These are phyloP conservation scores for Fusarium verticillioides DNA, from an alignment of 2,329 filamentous ascomycete genomes.

Conservation along the genomic window DNA sequence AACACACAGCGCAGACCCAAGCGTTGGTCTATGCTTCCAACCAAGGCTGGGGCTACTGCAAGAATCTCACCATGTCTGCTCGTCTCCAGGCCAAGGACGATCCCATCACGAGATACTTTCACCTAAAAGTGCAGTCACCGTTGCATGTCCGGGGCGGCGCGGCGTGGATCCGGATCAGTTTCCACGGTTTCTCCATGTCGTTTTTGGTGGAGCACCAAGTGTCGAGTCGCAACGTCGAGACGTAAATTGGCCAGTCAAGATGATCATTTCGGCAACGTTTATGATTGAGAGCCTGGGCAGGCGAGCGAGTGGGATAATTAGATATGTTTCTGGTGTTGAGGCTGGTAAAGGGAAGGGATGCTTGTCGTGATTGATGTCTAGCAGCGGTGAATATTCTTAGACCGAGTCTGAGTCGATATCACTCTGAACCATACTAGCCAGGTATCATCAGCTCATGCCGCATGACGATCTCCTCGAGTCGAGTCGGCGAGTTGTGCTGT, in stretches of 20 bases:
- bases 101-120: constrained; percentile 45
- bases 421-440: constrained; percentile 7
- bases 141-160: constrained; percentile 19
- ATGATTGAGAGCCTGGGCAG: constrained; percentile 6
- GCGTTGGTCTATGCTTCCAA: background rate
- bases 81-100: constrained; percentile 5
- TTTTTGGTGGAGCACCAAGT: constrained; percentile 9
- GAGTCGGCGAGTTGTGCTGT: background rate
- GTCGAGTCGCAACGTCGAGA: background rate
- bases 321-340: background rate
- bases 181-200: constrained; percentile 6
- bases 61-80: constrained; percentile 24
- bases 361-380: constrained; percentile 1
- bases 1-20: background rate
- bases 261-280: constrained; percentile 8
- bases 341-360: constrained; percentile 13
- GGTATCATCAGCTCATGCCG: constrained; percentile 5
- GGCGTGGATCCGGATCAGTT: constrained; percentile 18
- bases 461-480: constrained; percentile 1
- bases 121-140: constrained; percentile 37
- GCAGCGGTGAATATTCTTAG: constrained; percentile 11
- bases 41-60: background rate
- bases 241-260: constrained; percentile 14
- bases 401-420: constrained; percentile 6
- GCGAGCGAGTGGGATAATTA: background rate